phyloP scores from a whole-genome alignment of 1,284 basidiomycete species.

The Caloboletus firmus region DNA sequence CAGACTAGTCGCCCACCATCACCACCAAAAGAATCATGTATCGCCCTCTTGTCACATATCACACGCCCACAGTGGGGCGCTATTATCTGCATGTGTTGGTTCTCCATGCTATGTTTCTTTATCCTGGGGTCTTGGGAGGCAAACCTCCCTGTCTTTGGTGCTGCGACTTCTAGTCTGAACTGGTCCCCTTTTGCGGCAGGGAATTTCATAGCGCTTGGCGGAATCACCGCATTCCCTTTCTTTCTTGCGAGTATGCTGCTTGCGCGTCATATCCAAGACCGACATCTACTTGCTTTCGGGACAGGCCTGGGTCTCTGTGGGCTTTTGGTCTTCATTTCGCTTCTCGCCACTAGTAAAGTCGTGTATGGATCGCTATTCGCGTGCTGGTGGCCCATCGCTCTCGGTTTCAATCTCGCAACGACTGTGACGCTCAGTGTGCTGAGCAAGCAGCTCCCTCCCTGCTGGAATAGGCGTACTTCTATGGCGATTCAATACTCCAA shows the following conservation, averaged over 20 bases:
- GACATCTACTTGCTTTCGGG: slow-evolving; percentile 57
- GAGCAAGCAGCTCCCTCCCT: slow-evolving; percentile 63
- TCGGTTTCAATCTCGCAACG: slow-evolving; percentile 69
- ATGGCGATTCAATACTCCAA: slow-evolving; percentile 69
- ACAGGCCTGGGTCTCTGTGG: slow-evolving; percentile 51
- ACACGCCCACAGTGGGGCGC: slow-evolving; percentile 45
- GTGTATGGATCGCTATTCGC: slow-evolving; percentile 54
- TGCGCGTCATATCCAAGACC: slow-evolving; percentile 60
- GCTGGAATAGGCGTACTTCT: slow-evolving; percentile 58
- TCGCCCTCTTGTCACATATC: slow-evolving; percentile 19
- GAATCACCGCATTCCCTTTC: slow-evolving; percentile 62
- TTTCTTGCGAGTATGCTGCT: slow-evolving; percentile 60
- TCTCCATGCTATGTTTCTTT: slow-evolving; percentile 73
- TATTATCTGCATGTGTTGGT: slow-evolving; percentile 68
- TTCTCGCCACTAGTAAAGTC: slow-evolving; percentile 43
- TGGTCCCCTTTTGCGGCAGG: slow-evolving; percentile 66
- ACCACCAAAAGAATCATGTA: slow-evolving; percentile 13
- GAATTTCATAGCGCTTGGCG: slow-evolving; percentile 71
- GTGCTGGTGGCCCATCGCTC: slow-evolving; percentile 66
- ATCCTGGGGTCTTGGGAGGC: slow-evolving; percentile 71
- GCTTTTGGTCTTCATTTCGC: slow-evolving; percentile 50
- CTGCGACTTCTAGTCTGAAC: slow-evolving; percentile 42
- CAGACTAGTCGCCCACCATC: neutral
- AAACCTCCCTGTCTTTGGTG: slow-evolving; percentile 67
- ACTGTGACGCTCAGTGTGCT: slow-evolving; percentile 65